Evolutionary conservation across 192 early-diverging fungal genomes (phyloP).

Genomic region (Haplosporangium gracile): DNA sequence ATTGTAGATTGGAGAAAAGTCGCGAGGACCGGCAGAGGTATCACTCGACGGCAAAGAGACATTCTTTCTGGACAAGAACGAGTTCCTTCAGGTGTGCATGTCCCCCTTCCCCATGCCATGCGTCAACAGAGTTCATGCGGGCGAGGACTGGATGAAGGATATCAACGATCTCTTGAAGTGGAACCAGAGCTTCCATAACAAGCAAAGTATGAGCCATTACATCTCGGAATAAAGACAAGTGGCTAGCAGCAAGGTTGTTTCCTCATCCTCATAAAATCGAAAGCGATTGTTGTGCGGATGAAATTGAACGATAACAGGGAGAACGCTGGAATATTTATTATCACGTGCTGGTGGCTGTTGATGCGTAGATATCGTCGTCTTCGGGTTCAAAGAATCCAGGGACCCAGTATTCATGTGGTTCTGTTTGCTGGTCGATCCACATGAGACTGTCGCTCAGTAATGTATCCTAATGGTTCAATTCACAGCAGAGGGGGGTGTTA

Average conservation of each 20-base stretch:
- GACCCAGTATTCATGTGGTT: slow-evolving; percentile 69
- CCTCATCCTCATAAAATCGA: too few species aligned
- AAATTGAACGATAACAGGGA: too few species aligned
- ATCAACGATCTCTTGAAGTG: slow-evolving; percentile 91
- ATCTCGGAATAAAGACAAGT: slow-evolving; percentile 39
- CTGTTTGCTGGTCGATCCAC: slow-evolving; percentile 78
- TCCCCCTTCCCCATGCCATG: slow-evolving; percentile 86
- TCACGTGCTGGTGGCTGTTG: not conserved
- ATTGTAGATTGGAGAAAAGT: slow-evolving; percentile 65
- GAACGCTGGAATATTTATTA: not conserved
- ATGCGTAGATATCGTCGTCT: slow-evolving; percentile 48
- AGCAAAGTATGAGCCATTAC: slow-evolving; percentile 57
- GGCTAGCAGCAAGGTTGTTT: too few species aligned
- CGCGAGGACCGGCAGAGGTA: slow-evolving; percentile 76
- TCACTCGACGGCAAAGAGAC: slow-evolving; percentile 84
- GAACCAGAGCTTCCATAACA: slow-evolving; percentile 82
- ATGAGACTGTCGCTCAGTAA: slow-evolving; percentile 80
- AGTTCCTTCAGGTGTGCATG: slow-evolving; percentile 74
- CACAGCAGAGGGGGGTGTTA: slow-evolving; percentile 6
- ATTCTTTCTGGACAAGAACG: slow-evolving; percentile 74
- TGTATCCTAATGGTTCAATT: slow-evolving; percentile 62
- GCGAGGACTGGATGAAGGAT: slow-evolving; percentile 83
- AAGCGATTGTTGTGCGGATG: too few species aligned
- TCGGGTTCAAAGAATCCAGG: slow-evolving; percentile 68
- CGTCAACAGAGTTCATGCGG: slow-evolving; percentile 74